Base-by-base conservation (phyloP, 2,329 filamentous ascomycete genomes). In the Exophiala xenobiotica region DNA sequence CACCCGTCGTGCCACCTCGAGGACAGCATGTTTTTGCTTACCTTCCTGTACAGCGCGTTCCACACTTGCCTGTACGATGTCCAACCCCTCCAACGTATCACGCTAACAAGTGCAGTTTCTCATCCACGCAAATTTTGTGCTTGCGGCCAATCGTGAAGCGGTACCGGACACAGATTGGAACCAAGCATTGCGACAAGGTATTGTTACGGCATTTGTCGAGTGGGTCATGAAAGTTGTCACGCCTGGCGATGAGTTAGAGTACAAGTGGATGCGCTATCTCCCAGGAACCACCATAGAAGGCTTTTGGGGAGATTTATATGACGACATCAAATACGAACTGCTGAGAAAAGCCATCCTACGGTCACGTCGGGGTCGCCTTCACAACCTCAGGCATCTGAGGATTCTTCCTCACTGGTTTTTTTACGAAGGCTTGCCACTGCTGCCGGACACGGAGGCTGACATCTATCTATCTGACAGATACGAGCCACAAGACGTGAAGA, bases 31-130 rank as follows among this genome's bases (percentile, higher is more conserved):
- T 53, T 5, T 57, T 49, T 33, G 54, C 54, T 27, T 54, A 44
- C 43, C 44, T 57, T 19, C 54, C 83, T 19, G 46, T 56, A 14
- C 3, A 31, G 33, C 37, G 35, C 37, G 6, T 42, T 37, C 18
- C 37, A 11, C 33, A 49, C 14, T 23, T 49, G 19, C 46, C 33
- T 41, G 46, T 49, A 49, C 22, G 46, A 7, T 23, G 24, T 4
- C 33, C 16, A n/a, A 9, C 8, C 12, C 4, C n/a, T 38, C 20
- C 6, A n/a, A 19, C 5, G 9, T 19, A 18, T 12, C 6, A 42
- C 7, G 46, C 33, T 53, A 24, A 45, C 39, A 14, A 16, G 29
- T 45, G 5, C 45, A 48, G 29, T 49, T 53, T 43, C 39, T 53
- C 20, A 45, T 53, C 16, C 37, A 53, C 14, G 51, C 46, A 20